Evolutionary conservation across 805 yeast genomes (phyloP).

Genomic region (Ogataea paraovalis): DNA sequence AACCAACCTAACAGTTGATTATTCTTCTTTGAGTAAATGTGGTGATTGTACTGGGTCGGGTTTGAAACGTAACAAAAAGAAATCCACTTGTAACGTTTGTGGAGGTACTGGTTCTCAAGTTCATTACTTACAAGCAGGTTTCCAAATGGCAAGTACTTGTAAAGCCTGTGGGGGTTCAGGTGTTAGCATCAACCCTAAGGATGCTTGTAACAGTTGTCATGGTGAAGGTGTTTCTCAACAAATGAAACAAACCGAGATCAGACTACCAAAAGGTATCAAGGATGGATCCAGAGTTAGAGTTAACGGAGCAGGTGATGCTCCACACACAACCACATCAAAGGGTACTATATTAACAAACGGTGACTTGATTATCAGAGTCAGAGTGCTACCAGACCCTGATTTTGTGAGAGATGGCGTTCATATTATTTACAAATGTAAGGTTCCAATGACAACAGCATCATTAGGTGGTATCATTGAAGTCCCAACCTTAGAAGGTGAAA

Average conservation of each 20-base stretch:
- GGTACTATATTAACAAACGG: constrained; percentile 72
- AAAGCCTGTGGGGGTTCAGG: constrained; percentile 85
- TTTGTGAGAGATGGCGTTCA: constrained; percentile 68
- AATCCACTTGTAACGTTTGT: constrained; percentile 79
- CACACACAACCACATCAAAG: constrained; percentile 68
- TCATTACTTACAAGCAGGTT: constrained; percentile 84
- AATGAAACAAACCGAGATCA: constrained; percentile 69
- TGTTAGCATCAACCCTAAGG: constrained; percentile 60
- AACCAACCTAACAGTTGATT: constrained; percentile 57
- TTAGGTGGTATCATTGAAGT: constrained; percentile 86
- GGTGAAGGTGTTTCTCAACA: constrained; percentile 82
- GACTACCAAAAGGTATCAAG: constrained; percentile 82
- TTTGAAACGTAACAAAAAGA: constrained; percentile 67
- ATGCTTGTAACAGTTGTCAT: constrained; percentile 76
- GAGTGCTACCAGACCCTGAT: constrained; percentile 67
- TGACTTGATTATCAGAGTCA: constrained; percentile 79
- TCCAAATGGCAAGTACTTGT: constrained; percentile 96
- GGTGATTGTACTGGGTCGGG: constrained; percentile 82
- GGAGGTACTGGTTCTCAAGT: constrained; percentile 91
- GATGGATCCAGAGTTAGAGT: constrained; percentile 85
- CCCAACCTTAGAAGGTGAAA: constrained; percentile 80
- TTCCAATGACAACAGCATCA: constrained; percentile 94
- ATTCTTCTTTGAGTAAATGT: constrained; percentile 74
- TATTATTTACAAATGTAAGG: constrained; percentile 58
- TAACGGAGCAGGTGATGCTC: constrained; percentile 88